These are phyloP conservation scores for Trypanosoma melophagium DNA, from an alignment of 208 protist species.

Conservation along the genomic window DNA sequence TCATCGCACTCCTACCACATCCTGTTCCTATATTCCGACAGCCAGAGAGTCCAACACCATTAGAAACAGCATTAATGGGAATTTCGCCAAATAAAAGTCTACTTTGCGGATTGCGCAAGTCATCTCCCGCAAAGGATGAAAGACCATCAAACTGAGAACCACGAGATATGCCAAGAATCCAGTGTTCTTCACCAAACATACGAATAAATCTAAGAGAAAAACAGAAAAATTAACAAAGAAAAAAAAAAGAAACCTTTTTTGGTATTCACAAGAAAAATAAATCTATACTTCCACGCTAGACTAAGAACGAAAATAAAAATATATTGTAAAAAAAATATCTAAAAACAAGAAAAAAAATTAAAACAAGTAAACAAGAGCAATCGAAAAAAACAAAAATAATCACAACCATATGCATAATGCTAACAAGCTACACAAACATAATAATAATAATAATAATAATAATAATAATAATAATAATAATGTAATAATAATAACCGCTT, in stretches of 20 bases:
- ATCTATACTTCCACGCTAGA: too few relatives aligned
- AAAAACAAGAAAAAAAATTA: too few relatives aligned
- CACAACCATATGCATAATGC: background rate
- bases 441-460: too few relatives aligned
- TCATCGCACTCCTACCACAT: background rate
- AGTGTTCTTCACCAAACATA: background rate
- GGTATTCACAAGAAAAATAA: too few relatives aligned
- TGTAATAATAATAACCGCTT: constrained; percentile 2
- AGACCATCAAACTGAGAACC: background rate
- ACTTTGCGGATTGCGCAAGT: background rate
- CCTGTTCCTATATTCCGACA: background rate
- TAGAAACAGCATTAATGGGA: background rate
- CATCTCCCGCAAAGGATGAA: background rate
- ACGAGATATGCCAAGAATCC: background rate
- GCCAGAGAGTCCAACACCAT: background rate
- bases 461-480: background rate
- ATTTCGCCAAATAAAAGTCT: constrained; percentile 7
- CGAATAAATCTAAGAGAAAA: background rate
- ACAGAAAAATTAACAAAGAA: background rate
- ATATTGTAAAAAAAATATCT: too few relatives aligned
- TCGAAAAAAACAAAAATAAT: background rate
- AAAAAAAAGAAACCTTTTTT: constrained; percentile 2
- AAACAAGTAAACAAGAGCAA: background rate
- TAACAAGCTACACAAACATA: background rate
- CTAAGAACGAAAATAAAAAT: too few relatives aligned